Conservation (phyloP, 1,284 basidiomycete species). For the Cystobasidium slooffiae region DNA sequence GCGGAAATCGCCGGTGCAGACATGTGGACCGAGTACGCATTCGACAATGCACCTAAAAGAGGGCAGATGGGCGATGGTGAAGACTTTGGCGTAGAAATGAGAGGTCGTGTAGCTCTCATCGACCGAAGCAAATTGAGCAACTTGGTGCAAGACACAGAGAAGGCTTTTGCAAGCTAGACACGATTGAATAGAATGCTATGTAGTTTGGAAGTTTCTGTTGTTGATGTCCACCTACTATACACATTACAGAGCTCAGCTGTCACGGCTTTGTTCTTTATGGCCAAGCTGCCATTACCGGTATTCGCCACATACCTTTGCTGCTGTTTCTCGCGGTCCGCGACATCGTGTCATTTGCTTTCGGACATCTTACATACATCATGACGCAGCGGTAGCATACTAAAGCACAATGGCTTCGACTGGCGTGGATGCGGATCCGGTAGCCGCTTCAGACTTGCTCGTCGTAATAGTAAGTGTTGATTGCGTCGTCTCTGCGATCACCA, state of each 20-base stretch:
- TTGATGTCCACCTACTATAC: too few species aligned
- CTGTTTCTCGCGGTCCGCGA: too few species aligned
- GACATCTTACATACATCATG: too few species aligned
- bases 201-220: too few species aligned
- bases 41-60: slow-evolving; percentile 67
- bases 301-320: too few species aligned
- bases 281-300: too few species aligned
- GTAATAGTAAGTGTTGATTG: slow-evolving; percentile 43
- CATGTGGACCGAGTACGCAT: slow-evolving; percentile 64
- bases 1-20: slow-evolving; percentile 57
- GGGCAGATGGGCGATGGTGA: slow-evolving; percentile 65
- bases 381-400: too few species aligned
- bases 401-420: too few species aligned
- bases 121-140: slow-evolving; percentile 55
- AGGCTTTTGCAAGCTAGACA: slow-evolving; percentile 45
- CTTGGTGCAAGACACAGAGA: slow-evolving; percentile 58
- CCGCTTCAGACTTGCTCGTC: slow-evolving; percentile 46
- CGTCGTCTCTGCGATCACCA: background rate
- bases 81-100: slow-evolving; percentile 74
- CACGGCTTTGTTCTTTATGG: too few species aligned
- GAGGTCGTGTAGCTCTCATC: slow-evolving; percentile 76
- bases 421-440: slow-evolving; percentile 4
- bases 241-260: too few species aligned
- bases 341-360: too few species aligned
- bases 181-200: background rate